phyloP scores from a whole-genome alignment of 1,284 basidiomycete genomes.

The Athelia psychrophila region DNA sequence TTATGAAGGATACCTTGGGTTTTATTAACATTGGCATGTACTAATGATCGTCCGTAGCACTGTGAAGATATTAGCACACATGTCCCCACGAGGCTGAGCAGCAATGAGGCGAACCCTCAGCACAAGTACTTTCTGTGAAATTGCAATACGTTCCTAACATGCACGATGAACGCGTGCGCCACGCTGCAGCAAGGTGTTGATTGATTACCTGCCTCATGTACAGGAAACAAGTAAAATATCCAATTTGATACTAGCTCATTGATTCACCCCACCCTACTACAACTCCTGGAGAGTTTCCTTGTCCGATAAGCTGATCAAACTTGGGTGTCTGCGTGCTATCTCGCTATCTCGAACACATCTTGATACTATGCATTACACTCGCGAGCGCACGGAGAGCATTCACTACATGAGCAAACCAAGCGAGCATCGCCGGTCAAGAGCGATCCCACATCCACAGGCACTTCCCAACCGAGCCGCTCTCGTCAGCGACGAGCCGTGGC shows the following conservation, averaged over 20 bases:
- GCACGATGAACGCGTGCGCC: background rate
- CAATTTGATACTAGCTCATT: no score
- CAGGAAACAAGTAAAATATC: no score
- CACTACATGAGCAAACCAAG: background rate
- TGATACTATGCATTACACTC: background rate
- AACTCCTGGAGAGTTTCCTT: background rate
- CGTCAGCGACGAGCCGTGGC: conserved; percentile 24
- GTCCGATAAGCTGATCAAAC: background rate
- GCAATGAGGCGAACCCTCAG: background rate
- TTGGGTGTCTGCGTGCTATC: background rate
- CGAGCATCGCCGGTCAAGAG: background rate
- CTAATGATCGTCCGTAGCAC: no score
- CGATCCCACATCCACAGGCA: conserved; percentile 10
- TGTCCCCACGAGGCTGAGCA: background rate
- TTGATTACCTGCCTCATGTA: background rate
- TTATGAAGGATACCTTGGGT: no score
- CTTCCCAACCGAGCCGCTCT: conserved; percentile 4
- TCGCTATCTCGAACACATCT: background rate
- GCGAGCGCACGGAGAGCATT: background rate
- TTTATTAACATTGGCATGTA: no score
- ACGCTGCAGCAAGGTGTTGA: background rate
- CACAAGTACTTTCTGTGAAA: no score
- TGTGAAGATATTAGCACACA: background rate
- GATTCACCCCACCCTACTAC: no score
- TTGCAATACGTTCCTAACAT: no score